Percentiles rank a stretch among this genome's conserved stretches.
Evolutionary conservation across 2,329 filamentous ascomycete genomes (phyloP).

Genomic region (Pseudogymnoascus sp.): DNA sequence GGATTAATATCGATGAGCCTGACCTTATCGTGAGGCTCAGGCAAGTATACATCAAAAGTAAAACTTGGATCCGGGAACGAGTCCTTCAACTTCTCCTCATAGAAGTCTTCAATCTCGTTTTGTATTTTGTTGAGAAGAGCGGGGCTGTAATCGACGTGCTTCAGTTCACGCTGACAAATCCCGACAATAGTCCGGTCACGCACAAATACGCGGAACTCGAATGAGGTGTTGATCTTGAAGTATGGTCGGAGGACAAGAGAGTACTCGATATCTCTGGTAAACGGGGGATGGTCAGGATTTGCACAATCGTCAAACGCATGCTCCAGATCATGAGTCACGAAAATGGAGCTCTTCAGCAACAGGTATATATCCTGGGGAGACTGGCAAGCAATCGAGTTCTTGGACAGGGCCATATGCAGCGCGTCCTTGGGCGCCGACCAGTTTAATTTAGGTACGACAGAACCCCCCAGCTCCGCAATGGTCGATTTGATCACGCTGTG

Average conservation of each 20-base stretch:
- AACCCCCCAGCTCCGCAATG: slow-evolving; percentile 75
- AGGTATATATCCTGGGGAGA: slow-evolving; percentile 88
- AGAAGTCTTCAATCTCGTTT: slow-evolving; percentile 67
- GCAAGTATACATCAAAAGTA: slow-evolving; percentile 87
- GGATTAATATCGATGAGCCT: slow-evolving; percentile 93
- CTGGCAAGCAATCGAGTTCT: slow-evolving; percentile 87
- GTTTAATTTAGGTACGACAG: slow-evolving; percentile 88
- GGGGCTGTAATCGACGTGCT: slow-evolving; percentile 76
- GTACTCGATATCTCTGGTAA: slow-evolving; percentile 29
- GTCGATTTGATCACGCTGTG: slow-evolving; percentile 70
- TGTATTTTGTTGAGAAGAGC: slow-evolving; percentile 58
- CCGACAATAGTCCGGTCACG: slow-evolving; percentile 72
- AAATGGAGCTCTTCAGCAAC: slow-evolving; percentile 88
- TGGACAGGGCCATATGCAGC: slow-evolving; percentile 75
- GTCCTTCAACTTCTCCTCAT: slow-evolving; percentile 62
- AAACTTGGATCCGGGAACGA: slow-evolving; percentile 81
- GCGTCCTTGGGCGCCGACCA: slow-evolving; percentile 97
- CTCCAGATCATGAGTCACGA: slow-evolving; percentile 88
- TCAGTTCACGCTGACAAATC: slow-evolving; percentile 82
- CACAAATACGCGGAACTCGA: slow-evolving; percentile 95
- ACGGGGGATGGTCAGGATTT: slow-evolving; percentile 30
- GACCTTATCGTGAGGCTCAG: slow-evolving; percentile 49
- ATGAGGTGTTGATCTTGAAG: slow-evolving; percentile 78
- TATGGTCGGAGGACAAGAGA: slow-evolving; percentile 78
- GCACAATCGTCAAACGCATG: slow-evolving; percentile 79